Conservation (phyloP, 805 yeast species). For the Candida andamanensis region DNA sequence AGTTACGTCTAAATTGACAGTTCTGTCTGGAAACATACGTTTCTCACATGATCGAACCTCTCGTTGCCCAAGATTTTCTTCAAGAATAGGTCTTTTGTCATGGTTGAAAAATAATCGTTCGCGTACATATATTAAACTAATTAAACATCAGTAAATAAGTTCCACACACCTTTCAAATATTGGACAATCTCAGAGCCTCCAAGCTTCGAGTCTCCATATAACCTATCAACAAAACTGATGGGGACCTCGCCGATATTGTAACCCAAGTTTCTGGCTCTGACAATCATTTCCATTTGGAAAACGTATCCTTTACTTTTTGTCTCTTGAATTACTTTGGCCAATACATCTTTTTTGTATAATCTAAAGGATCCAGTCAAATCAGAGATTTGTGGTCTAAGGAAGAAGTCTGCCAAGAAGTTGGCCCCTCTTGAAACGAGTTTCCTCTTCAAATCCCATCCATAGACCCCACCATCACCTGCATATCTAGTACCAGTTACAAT, state of each 20-base stretch:
- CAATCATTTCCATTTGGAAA: slow-evolving; percentile 88
- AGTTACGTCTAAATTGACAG: slow-evolving; percentile 1
- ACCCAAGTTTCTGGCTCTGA: slow-evolving; percentile 71
- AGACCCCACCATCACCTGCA: slow-evolving; percentile 78
- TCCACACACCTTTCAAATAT: slow-evolving; percentile 73
- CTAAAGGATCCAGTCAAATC: slow-evolving; percentile 77
- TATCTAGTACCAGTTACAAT: slow-evolving; percentile 62
- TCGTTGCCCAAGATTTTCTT: slow-evolving; percentile 29
- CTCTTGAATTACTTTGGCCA: slow-evolving; percentile 59
- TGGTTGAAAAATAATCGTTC: too few species aligned
- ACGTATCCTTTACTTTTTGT: slow-evolving; percentile 77
- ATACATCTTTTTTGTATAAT: slow-evolving; percentile 64
- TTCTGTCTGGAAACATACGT: too few species aligned
- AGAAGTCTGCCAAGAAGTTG: slow-evolving; percentile 67
- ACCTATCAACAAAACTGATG: slow-evolving; percentile 70
- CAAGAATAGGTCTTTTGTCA: slow-evolving; percentile 40
- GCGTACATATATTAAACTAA: too few species aligned
- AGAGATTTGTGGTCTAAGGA: slow-evolving; percentile 65
- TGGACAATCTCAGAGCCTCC: slow-evolving; percentile 81
- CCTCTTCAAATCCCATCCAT: slow-evolving; percentile 79
- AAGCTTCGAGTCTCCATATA: slow-evolving; percentile 72
- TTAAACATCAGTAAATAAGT: slow-evolving; percentile 56
- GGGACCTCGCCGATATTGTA: slow-evolving; percentile 75
- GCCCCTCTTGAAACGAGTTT: slow-evolving; percentile 77
- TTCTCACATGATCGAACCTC: slow-evolving; percentile 3